Evolutionary conservation across 306 rosid species (phyloP), one percentile per base, ranked within the genome.

Genomic region (Malus sieversii): DNA sequence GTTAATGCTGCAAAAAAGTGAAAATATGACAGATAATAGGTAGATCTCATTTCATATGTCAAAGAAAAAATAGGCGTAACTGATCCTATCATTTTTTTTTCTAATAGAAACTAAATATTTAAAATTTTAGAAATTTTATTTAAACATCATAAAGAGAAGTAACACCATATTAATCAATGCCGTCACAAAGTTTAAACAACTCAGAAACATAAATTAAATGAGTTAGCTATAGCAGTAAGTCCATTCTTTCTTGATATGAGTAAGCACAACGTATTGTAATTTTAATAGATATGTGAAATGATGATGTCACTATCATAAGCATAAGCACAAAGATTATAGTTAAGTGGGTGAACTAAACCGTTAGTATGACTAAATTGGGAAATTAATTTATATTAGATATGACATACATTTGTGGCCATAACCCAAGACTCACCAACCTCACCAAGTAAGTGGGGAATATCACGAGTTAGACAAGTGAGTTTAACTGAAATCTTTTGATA

Each of bases 321-420:
- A 57, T n/a, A 9, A 57, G 62, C 80, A 63, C 60, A 77, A 73
- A 59, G 35, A 53, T 59, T 32, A 66, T 78, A 68, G 88, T 88
- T 83, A 73, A 94, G 96, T 90, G 70, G 97, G 96, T 94, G 84
- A 90, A 90, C 98, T 75, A 90, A 94, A 90, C 92, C 97, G 77
- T 82, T 85, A 51, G 8, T 72, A 66, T 83, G 81, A 58, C 46
- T 10, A 18, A 2, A 18, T 51, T 51, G 55, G 44, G 53, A 11
- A 67, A 15, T 11, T 1, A 0, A 6, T 46, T 22, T 42, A 64
- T 13, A 44, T 19, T n/a, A 74, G 6, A 25, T 16, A 57, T 8
- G 16, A 40, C 25, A 72, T 6, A 22, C 23, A 32, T 15, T 15
- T 2, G 66, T 53, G 27, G 44, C 13, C 60, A 38, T 57, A 81